Evolutionary conservation across 2,329 filamentous ascomycete species (phyloP).

Genomic region (Knufia petricola): DNA sequence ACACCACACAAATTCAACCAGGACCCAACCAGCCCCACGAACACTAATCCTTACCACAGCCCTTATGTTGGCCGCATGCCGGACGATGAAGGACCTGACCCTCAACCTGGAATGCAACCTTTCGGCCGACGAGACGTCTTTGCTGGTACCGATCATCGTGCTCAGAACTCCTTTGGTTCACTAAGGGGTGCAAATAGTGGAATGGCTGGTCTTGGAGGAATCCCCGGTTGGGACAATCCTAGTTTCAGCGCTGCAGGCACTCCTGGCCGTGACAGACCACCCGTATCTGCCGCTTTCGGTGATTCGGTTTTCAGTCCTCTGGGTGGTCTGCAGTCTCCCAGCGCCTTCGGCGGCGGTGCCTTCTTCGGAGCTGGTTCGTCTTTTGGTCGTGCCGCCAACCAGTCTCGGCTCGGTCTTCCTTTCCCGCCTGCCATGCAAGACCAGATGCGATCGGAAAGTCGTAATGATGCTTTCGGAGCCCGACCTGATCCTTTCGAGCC

Average conservation of each 20-base stretch:
- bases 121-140: slow-evolving; percentile 36
- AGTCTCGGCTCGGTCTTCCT: slow-evolving; percentile 74
- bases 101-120: slow-evolving; percentile 32
- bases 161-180: slow-evolving; percentile 73
- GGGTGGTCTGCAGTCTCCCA: slow-evolving; percentile 68
- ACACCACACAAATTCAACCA: slow-evolving; percentile 44
- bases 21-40: slow-evolving; percentile 77
- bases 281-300: slow-evolving; percentile 42
- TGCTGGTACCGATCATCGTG: slow-evolving; percentile 68
- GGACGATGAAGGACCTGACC: slow-evolving; percentile 49
- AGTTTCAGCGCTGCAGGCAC: slow-evolving; percentile 65
- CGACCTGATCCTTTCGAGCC: slow-evolving; percentile 17
- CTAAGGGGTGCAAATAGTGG: slow-evolving; percentile 29
- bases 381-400: slow-evolving; percentile 53
- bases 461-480: slow-evolving; percentile 28
- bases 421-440: slow-evolving; percentile 87
- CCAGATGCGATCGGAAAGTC: slow-evolving; percentile 59
- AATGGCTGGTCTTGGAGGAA: slow-evolving; percentile 49
- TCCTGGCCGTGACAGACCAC: slow-evolving; percentile 50
- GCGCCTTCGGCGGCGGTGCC: slow-evolving; percentile 55
- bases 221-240: slow-evolving; percentile 40
- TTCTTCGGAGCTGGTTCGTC: slow-evolving; percentile 52
- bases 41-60: slow-evolving; percentile 93
- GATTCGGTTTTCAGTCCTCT: slow-evolving; percentile 63
- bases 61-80: slow-evolving; percentile 60